Evolutionary conservation across 495 filamentous ascomycete species (phyloP), one percentile per base, ranked within the genome.

Genomic region (Aspergillus saccharolyticus): DNA sequence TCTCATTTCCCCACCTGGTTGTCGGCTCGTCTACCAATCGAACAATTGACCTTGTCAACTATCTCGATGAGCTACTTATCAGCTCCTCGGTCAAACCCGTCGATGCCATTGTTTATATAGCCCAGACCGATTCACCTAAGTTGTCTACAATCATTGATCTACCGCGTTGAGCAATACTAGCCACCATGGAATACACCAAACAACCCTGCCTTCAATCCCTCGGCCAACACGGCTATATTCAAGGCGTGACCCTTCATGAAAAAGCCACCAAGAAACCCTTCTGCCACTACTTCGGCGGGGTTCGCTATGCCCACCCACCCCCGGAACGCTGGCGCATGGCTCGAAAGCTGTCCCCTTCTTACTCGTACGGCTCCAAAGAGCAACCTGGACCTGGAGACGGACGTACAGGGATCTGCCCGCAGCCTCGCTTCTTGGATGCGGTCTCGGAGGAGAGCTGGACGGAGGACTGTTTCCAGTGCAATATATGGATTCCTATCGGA

Each of bases 401-500:
- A 14, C 57, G 59, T 4, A 66, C 73, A 0, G 68, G 69, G 0
- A 42, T 72, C 16, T 77, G 75, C 57, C 74, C 75, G 5, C 74
- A 78, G 47, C 68, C 69, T 1, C 66, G 49, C 2, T 74, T 74
- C 22, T 5, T 66, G 54, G 48, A 56, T 10, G 57, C 64, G 5
- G 58, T 66, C 15, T 56, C 54, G 4, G 50, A 60, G 22, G 63
- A 64, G 22, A 60, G 60, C 0, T 72, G 66, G 66, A 55, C 56
- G 10, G 75, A 78, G 55, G 75, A 78, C 60, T 78, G 75, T 52
- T 77, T 77, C 53, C 73, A 77, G 53, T 71, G 66, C 52, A 78
- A 76, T 62, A 55, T 78, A 0, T 78, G 70, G 70, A 67, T 74
- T 47, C 75, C 75, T 4, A 52, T 59, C 18, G 75, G 69, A 4